phyloP scores from a whole-genome alignment of 441 rosid genomes.

The Adansonia grandidieri region DNA sequence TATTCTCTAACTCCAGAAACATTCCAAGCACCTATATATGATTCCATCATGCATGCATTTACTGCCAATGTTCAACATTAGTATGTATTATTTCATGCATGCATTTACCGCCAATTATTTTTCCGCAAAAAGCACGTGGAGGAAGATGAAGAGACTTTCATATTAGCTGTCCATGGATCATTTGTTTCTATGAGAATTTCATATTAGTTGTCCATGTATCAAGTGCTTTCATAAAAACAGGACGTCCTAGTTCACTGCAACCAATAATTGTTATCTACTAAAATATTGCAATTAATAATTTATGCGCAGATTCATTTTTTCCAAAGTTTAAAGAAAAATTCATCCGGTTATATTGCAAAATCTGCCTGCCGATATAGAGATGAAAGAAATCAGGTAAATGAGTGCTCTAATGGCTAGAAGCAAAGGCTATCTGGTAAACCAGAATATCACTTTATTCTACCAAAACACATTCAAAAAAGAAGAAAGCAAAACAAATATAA shows the following conservation, averaged over 20 bases:
- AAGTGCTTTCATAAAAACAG: not conserved
- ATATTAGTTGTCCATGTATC: not conserved
- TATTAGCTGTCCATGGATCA: not conserved
- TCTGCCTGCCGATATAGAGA: no score
- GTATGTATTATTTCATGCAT: not conserved
- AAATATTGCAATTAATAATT: no score
- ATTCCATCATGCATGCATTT: not conserved
- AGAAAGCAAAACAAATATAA: not conserved
- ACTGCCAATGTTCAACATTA: not conserved
- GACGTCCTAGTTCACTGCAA: not conserved
- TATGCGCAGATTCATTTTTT: no score
- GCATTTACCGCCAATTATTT: constrained; percentile 2
- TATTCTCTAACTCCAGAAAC: not conserved
- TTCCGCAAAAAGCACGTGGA: not conserved
- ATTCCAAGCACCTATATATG: not conserved
- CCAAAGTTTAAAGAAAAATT: no score
- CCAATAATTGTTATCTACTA: not conserved
- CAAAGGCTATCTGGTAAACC: not conserved
- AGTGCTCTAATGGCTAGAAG: no score
- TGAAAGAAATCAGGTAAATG: no score
- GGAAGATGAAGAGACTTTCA: not conserved
- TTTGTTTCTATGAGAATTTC: not conserved
- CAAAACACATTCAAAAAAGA: not conserved
- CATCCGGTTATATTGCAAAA: no score
- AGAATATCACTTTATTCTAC: not conserved